These are phyloP conservation scores for Serendipita sp. DNA, from an alignment of 768 basidiomycete species.

Conservation along the genomic window DNA sequence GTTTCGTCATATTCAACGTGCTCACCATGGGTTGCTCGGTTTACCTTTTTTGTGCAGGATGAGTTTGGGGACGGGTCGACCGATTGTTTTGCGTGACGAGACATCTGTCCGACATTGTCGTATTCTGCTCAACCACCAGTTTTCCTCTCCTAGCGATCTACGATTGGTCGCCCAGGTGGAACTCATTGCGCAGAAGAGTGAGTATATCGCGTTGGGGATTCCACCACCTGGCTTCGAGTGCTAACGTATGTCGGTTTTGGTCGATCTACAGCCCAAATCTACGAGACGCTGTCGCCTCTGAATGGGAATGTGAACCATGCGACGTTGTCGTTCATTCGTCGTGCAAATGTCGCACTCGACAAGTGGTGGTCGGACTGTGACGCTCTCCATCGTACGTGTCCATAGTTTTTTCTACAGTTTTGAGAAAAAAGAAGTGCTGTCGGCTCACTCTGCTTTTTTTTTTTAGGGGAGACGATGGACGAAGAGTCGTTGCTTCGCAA, in stretches of 20 bases:
- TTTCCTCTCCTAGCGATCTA: constrained; percentile 82
- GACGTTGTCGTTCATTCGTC: constrained; percentile 72
- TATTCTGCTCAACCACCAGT: constrained; percentile 61
- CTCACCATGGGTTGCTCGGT: neutral
- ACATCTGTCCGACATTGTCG: constrained; percentile 74
- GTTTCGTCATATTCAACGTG: too few relatives aligned
- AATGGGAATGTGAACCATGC: constrained; percentile 76
- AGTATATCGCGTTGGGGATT: constrained; percentile 12
- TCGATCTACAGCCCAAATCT: constrained; percentile 58
- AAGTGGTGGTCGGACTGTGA: constrained; percentile 88
- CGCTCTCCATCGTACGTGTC: constrained; percentile 51
- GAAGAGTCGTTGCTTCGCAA: constrained; percentile 74
- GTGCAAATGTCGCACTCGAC: constrained; percentile 72
- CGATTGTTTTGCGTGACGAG: constrained; percentile 80
- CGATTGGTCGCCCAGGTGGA: constrained; percentile 77
- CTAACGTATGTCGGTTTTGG: neutral
- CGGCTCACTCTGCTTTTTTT: neutral
- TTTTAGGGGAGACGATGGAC: constrained; percentile 57
- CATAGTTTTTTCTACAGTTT: neutral
- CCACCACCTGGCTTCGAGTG: too few relatives aligned
- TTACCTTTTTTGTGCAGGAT: constrained; percentile 37
- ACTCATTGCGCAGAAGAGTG: constrained; percentile 81
- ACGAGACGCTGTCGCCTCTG: constrained; percentile 72
- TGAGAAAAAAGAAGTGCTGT: too few relatives aligned
- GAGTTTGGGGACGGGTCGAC: constrained; percentile 82